Percentiles rank a stretch among this genome's conserved stretches.
Conservation (phyloP, 2,329 filamentous ascomycete genomes). For the Sporothrix phasma region DNA sequence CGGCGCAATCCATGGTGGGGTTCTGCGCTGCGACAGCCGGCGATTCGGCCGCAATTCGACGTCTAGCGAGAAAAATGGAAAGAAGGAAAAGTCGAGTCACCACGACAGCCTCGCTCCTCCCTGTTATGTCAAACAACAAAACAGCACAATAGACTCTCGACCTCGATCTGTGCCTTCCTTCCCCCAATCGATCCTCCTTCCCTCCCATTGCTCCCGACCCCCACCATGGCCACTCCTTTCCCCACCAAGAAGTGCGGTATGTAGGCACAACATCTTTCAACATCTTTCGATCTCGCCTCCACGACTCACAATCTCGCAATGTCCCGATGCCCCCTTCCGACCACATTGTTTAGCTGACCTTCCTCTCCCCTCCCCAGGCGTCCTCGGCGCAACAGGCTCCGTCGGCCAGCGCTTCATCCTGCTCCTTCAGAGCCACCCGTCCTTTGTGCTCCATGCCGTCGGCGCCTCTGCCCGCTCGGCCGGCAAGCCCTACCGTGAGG, state of each 20-base stretch:
- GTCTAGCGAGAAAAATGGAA: not conserved
- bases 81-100: not conserved
- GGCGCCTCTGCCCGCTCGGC: constrained; percentile 83
- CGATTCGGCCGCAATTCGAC: not conserved
- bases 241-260: constrained; percentile 21
- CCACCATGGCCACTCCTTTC: constrained; percentile 16
- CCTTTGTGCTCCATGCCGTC: constrained; percentile 76
- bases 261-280: too few species aligned
- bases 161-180: not conserved
- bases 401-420: constrained; percentile 95
- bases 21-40: not conserved
- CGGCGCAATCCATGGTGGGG: not conserved
- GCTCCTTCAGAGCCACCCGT: constrained; percentile 76
- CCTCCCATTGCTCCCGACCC: too few species aligned
- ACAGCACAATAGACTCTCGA: not conserved
- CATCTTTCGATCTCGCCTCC: not conserved
- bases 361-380: constrained; percentile 32
- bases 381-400: constrained; percentile 85
- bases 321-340: not conserved
- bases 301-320: not conserved
- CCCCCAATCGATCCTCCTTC: not conserved
- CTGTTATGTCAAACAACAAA: not conserved
- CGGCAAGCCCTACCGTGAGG: constrained; percentile 90
- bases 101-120: not conserved
- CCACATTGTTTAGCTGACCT: not conserved